Conservation (phyloP, 169 alveolate species). For the Perkinsus olseni region DNA sequence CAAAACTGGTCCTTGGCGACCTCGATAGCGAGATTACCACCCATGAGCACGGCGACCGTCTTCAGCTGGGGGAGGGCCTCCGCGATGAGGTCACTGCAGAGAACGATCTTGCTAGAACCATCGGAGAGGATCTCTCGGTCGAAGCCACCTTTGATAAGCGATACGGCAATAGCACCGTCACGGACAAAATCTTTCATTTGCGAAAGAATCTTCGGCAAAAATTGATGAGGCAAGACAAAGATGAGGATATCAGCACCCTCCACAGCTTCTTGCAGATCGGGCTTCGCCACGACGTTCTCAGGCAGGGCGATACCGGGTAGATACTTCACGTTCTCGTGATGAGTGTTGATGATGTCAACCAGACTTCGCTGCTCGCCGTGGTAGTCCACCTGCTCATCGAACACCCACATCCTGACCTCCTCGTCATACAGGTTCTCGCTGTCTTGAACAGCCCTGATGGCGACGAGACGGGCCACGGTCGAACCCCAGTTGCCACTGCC, state of each 20-base stretch:
- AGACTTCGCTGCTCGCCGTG: constrained; percentile 27
- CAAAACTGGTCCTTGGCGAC: constrained; percentile 82
- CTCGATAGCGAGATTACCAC: constrained; percentile 80
- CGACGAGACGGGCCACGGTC: constrained; percentile 45
- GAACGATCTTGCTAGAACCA: not conserved
- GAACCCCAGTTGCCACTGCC: constrained; percentile 70
- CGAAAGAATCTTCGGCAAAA: constrained; percentile 32
- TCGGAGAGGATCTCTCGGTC: constrained; percentile 45
- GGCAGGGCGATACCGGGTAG: constrained; percentile 66
- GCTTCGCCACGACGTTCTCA: constrained; percentile 53
- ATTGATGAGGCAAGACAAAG: constrained; percentile 69
- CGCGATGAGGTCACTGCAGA: constrained; percentile 51
- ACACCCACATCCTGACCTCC: constrained; percentile 60
- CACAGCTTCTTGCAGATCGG: constrained; percentile 62
- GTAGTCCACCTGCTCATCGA: constrained; percentile 61
- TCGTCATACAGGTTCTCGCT: constrained; percentile 15
- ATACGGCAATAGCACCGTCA: constrained; percentile 49
- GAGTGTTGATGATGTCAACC: constrained; percentile 59
- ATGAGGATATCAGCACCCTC: constrained; percentile 59
- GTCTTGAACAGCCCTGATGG: constrained; percentile 24
- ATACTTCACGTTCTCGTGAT: constrained; percentile 65
- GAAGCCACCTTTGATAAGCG: constrained; percentile 61
- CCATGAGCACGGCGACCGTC: constrained; percentile 50
- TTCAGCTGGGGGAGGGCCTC: constrained; percentile 1
- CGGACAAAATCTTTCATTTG: constrained; percentile 12